These are phyloP conservation scores for Wallemia ichthyophaga DNA, from an alignment of 1,284 basidiomycete species.

Conservation along the genomic window DNA sequence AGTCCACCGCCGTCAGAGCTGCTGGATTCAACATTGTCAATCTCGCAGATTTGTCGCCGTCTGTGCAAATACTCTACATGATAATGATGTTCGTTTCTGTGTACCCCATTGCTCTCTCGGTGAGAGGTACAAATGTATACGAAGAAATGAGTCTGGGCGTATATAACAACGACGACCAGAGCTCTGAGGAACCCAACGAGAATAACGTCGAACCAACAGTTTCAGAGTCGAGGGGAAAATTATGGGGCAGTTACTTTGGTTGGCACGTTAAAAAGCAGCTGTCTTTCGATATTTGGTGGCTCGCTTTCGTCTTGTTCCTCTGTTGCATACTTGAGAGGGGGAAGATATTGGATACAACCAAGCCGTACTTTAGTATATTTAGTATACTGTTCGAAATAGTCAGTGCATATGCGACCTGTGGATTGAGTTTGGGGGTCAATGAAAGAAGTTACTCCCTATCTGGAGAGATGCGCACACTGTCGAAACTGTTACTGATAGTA, in stretches of 20 bases:
- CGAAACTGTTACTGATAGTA: constrained; percentile 15
- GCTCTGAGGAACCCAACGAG: constrained; percentile 19
- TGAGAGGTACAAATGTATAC: constrained; percentile 95
- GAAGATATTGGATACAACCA: constrained; percentile 3
- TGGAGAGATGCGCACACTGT: constrained; percentile 16
- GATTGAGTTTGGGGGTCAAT: constrained; percentile 14
- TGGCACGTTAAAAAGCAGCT: constrained; percentile 60
- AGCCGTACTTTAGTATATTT: constrained; percentile 4
- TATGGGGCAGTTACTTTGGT: constrained; percentile 44
- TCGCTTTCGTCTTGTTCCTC: constrained; percentile 1
- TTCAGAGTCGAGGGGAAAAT: constrained; percentile 20
- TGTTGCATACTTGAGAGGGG: constrained; percentile 10
- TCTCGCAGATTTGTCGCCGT: constrained; percentile 41
- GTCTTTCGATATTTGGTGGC: constrained; percentile 21
- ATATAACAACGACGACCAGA: constrained; percentile 25
- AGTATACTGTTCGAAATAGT: not conserved
- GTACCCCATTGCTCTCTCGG: constrained; percentile 29
- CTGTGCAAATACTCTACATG: constrained; percentile 61
- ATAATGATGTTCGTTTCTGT: constrained; percentile 38
- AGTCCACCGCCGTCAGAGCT: constrained; percentile 46
- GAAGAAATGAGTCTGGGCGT: constrained; percentile 65
- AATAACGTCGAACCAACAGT: constrained; percentile 19
- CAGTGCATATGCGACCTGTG: constrained; percentile 13
- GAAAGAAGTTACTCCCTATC: constrained; percentile 10
- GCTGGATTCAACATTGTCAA: constrained; percentile 57